Base-by-base conservation (phyloP, 192 early-diverging fungal genomes). In the Funneliformis mosseae region DNA sequence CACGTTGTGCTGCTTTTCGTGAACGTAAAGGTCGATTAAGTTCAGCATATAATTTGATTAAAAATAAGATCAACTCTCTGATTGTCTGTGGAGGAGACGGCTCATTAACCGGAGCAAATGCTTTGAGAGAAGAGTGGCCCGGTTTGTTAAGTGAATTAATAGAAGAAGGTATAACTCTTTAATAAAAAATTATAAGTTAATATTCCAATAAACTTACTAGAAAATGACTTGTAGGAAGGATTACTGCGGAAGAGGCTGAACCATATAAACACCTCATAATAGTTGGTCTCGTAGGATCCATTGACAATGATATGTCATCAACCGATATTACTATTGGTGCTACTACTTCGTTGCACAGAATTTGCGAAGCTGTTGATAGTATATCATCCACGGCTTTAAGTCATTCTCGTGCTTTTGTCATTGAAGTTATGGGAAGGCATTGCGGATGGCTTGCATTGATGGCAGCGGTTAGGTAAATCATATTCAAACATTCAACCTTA, bases 361-460 rank as follows among this genome's bases (percentile, higher is more conserved):
- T 99, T 81, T 99, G 97, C 85, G 97, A 99, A 82, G 90, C 92
- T 50, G 92, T 99, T 2, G 97, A 99, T 82, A 93, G 95, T 0
- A 94, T 99, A 60, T 90, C 92, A 2, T 94, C 94, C 50, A 99
- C 97, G 4, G 97, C 97, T 0, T 89, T 92, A 55, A 96, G 95
- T 83, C 97, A 99, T 83, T 94, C 95, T 73, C 93, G 97, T 68
- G 97, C 97, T 9, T 99, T 99, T 82, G 95, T 99, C 14, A 91
- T 99, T 46, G 97, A 99, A 80, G 97, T 99, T 45, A 99, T 99
- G 97, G 97, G 96, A 11, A 91, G 97, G 60, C 95, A 98, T 82
- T 99, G 97, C 83, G 97, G 97, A 23, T 99, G 97, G 97, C 84
- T 96, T 43, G 95, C 94, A 33, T 86, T 96, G 41, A 96, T 94